Evolutionary conservation across 2,329 filamentous ascomycete species (phyloP).

Genomic region (Elsinoe arachidis): DNA sequence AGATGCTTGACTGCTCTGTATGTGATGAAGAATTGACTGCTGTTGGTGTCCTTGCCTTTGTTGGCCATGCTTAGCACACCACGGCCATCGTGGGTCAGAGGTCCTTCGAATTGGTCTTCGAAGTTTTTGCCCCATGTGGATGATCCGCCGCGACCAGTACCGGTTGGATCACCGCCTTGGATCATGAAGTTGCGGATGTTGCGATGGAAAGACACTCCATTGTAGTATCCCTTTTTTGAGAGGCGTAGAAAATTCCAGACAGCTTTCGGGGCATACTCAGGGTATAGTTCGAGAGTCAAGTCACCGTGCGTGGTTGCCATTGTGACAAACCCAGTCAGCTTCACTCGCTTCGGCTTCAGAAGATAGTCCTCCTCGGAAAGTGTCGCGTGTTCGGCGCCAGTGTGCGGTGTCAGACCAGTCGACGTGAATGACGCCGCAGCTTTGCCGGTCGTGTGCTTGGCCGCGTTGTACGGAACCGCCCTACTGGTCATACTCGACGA

Average conservation of each 20-base stretch:
- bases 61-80: conserved; percentile 93
- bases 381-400: conserved; percentile 74
- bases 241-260: conserved; percentile 96
- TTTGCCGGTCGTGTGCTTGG: conserved; percentile 78
- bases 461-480: conserved; percentile 66
- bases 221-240: conserved; percentile 84
- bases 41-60: conserved; percentile 97
- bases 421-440: conserved; percentile 93
- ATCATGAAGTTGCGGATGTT: conserved; percentile 98
- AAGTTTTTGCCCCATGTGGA: conserved; percentile 95
- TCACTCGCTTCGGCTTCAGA: conserved; percentile 81
- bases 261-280: conserved; percentile 82
- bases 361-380: conserved; percentile 94
- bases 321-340: conserved; percentile 84
- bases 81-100: conserved; percentile 69
- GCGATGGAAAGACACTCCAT: conserved; percentile 74
- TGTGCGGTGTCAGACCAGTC: conserved; percentile 86
- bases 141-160: conserved; percentile 80
- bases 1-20: conserved; percentile 80
- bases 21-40: conserved; percentile 87
- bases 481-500: conserved; percentile 26
- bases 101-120: conserved; percentile 84
- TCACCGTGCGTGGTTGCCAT: conserved; percentile 78
- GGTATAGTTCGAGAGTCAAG: conserved; percentile 79
- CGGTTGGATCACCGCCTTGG: conserved; percentile 88